phyloP scores from a whole-genome alignment of 2,329 filamentous ascomycete species.

The Paraphaeosphaeria sporulosa region DNA sequence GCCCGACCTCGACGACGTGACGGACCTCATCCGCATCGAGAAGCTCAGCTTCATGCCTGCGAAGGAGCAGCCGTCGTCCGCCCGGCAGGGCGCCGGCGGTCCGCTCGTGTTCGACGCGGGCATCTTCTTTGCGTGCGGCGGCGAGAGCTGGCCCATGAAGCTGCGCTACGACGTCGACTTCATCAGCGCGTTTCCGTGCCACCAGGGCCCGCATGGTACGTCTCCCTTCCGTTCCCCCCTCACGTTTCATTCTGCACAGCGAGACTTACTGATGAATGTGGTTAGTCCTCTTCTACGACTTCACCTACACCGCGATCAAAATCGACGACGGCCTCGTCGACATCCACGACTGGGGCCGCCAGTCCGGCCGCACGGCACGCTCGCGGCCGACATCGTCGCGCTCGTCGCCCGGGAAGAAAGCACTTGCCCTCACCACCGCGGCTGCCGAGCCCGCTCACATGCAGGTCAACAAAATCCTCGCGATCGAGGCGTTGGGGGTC shows the following conservation, averaged over 20 bases:
- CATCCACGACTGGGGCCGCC: slow-evolving; percentile 69
- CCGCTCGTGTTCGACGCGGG: slow-evolving; percentile 49
- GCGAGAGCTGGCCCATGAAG: slow-evolving; percentile 49
- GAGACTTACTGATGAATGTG: too few species aligned
- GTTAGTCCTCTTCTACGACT: slow-evolving; percentile 73
- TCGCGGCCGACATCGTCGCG: slow-evolving; percentile 40
- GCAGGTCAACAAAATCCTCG: slow-evolving; percentile 69
- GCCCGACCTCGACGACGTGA: slow-evolving; percentile 64
- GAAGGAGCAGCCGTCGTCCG: slow-evolving; percentile 43
- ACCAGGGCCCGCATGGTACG: slow-evolving; percentile 51
- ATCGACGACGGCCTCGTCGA: slow-evolving; percentile 70
- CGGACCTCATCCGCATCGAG: slow-evolving; percentile 74
- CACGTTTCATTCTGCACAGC: too few species aligned
- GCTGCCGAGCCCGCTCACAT: slow-evolving; percentile 35
- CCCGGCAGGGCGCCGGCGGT: slow-evolving; percentile 35
- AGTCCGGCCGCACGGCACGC: slow-evolving; percentile 36
- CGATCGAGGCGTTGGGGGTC: slow-evolving; percentile 76
- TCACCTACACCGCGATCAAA: slow-evolving; percentile 65
- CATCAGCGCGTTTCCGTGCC: slow-evolving; percentile 52
- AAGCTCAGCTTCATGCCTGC: slow-evolving; percentile 66
- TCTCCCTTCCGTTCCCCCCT: accelerated
- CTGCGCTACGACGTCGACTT: slow-evolving; percentile 52
- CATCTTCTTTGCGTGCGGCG: slow-evolving; percentile 51
- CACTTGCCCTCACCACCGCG: slow-evolving; percentile 33
- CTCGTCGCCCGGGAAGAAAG: slow-evolving; percentile 43